phyloP scores from a whole-genome alignment of 2,329 filamentous ascomycete genomes.

The Pestalotiopsis sp. region DNA sequence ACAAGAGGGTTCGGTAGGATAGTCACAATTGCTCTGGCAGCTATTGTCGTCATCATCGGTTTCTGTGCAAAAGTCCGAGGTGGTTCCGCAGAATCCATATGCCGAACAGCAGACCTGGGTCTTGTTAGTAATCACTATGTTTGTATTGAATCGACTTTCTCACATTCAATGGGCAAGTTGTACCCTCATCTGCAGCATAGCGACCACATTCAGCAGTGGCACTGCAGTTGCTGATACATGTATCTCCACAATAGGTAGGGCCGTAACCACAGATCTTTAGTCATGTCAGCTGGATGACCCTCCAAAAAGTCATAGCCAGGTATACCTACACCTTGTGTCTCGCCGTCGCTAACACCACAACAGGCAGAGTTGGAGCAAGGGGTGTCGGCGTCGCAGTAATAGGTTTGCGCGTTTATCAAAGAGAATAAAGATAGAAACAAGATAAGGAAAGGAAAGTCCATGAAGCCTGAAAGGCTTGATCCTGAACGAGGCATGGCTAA shows the following conservation, averaged over 20 bases:
- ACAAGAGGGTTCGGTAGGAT: conserved; percentile 11
- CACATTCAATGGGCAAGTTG: conserved; percentile 31
- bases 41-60: conserved; percentile 6
- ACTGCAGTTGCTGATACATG: background rate
- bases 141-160: background rate
- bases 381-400: background rate
- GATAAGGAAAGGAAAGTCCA: background rate
- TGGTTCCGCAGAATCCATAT: conserved; percentile 27
- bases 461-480: background rate
- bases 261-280: conserved; percentile 1
- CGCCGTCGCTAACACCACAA: background rate
- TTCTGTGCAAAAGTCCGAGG: conserved; percentile 15
- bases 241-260: background rate
- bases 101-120: conserved; percentile 25
- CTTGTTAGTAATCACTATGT: conserved; percentile 6
- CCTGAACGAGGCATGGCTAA: background rate
- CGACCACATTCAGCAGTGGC: conserved; percentile 13
- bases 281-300: background rate
- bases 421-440: background rate
- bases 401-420: background rate
- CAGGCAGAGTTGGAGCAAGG: background rate
- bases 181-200: background rate
- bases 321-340: background rate
- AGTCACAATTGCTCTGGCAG: conserved; percentile 10
- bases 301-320: background rate